Conservation (phyloP, 164 flowering plant species). For the Platanus orientalis region DNA sequence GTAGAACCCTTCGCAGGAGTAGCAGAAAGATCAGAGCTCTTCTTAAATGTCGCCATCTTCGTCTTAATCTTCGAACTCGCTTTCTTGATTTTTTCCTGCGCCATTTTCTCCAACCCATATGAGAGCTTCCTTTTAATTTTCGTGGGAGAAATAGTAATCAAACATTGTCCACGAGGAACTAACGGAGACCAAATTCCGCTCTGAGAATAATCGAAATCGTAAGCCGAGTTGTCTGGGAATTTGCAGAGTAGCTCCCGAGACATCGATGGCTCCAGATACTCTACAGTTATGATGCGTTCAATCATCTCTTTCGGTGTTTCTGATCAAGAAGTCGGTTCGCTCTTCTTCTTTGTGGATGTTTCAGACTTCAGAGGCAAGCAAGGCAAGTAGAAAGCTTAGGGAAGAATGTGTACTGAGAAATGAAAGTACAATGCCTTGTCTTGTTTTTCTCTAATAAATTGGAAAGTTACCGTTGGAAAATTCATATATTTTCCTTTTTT, state of each 20-base stretch:
- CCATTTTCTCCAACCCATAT: slow-evolving; percentile 8
- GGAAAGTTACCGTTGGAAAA: slow-evolving; percentile 12
- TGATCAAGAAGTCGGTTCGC: neutral
- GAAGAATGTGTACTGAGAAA: neutral
- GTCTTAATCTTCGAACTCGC: slow-evolving; percentile 16
- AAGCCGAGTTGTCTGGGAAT: slow-evolving; percentile 74
- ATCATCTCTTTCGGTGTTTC: slow-evolving; percentile 6
- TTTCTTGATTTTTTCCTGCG: neutral
- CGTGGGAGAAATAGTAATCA: slow-evolving; percentile 2
- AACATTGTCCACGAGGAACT: slow-evolving; percentile 29
- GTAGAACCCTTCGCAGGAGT: slow-evolving; percentile 21
- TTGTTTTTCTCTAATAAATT: neutral
- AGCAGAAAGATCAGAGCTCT: slow-evolving; percentile 21
- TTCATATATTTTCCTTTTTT: neutral
- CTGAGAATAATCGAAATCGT: slow-evolving; percentile 81
- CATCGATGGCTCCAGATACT: slow-evolving; percentile 58
- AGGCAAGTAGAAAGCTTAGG: neutral
- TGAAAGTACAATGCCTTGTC: neutral
- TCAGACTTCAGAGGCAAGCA: neutral
- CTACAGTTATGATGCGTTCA: slow-evolving; percentile 37
- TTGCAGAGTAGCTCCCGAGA: slow-evolving; percentile 60
- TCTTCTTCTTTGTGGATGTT: neutral
- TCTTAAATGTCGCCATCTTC: slow-evolving; percentile 11
- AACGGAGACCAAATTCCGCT: slow-evolving; percentile 91
- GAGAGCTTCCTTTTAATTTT: slow-evolving; percentile 19